phyloP scores from a whole-genome alignment of 495 filamentous ascomycete genomes.

The Astrocystis sublimbata region DNA sequence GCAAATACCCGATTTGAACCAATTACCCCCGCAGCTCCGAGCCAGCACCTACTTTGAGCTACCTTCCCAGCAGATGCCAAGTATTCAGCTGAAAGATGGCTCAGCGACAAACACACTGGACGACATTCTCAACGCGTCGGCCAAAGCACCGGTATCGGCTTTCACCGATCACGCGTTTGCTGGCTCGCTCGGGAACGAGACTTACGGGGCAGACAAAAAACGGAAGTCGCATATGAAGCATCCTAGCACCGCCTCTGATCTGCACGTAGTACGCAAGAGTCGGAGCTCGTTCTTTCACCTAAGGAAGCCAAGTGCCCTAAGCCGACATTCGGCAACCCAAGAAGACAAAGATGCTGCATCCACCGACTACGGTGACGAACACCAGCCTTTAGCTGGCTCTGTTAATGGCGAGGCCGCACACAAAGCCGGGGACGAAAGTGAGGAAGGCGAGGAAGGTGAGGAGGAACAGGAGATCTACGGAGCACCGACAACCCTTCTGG shows the following conservation, averaged over 20 bases:
- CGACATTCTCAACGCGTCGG: slow-evolving; percentile 92
- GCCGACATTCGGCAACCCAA: slow-evolving; percentile 25
- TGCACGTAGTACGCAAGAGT: slow-evolving; percentile 35
- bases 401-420: slow-evolving; percentile 40
- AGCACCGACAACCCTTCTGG: slow-evolving; percentile 84
- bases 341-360: slow-evolving; percentile 29
- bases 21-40: slow-evolving; percentile 82
- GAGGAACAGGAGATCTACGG: slow-evolving; percentile 57
- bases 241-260: slow-evolving; percentile 23
- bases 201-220: slow-evolving; percentile 58
- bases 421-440: slow-evolving; percentile 41
- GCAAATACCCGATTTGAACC: slow-evolving; percentile 42
- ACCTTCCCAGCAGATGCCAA: slow-evolving; percentile 52
- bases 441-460: slow-evolving; percentile 41
- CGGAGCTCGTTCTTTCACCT: slow-evolving; percentile 42
- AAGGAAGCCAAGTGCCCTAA: slow-evolving; percentile 31
- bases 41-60: slow-evolving; percentile 90
- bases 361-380: slow-evolving; percentile 36
- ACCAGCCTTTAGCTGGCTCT: slow-evolving; percentile 20
- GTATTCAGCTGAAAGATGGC: slow-evolving; percentile 68
- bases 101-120: slow-evolving; percentile 90
- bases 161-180: slow-evolving; percentile 92
- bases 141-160: slow-evolving; percentile 85
- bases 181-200: slow-evolving; percentile 66
- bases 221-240: slow-evolving; percentile 35